Base-by-base conservation (phyloP, 495 filamentous ascomycete species). In the Tetracladium marchalianum region DNA sequence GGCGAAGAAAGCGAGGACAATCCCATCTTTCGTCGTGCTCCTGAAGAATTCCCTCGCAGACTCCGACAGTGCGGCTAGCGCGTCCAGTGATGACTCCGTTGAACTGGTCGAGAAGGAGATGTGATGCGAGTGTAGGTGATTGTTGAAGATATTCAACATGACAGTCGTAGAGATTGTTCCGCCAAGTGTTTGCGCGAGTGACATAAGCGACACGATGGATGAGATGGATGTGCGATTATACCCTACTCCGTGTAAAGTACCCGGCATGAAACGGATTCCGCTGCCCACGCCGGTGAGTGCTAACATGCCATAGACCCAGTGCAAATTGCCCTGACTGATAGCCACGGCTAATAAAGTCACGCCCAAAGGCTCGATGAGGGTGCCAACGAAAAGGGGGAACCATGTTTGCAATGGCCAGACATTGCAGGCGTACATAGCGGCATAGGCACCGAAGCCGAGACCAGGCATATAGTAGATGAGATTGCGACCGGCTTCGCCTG, bases 71-170 rank as follows among this genome's bases (percentile, higher is more conserved):
- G 46, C 41, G 5, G 49, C 36, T 10, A 61, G 39, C 5, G 53
- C 44, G 13, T 47, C 46, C 8, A 57, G 52, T 18, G 24, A 43
- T 33, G 31, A 52, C 7, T 11, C 49, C 31, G 33, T 51, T 31
- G 41, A 56, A 44, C 8, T 46, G 33, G 10, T 44, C 38, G 39
- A 50, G 46, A 13, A 46, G 27, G 16, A 59, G 39, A 17, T 43
- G 45, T 18, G 50, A 49, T 39, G 62, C 1, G 32, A 7, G 11
- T 32, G 13, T 2, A 56, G 38, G 57, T 65, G 70, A 57, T 81
- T 81, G 46, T 76, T 76, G 56, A 81, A 80, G 0, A 82, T 75
- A 24, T 66, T 70, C 5, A 73, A 65, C 75, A 81, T 80, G 37
- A 81, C 66, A 0, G 77, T 78, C 19, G 79, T 59, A 4, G 63